phyloP scores from a whole-genome alignment of 2,329 filamentous ascomycete genomes.

The Beauveria scarabaeidicola region DNA sequence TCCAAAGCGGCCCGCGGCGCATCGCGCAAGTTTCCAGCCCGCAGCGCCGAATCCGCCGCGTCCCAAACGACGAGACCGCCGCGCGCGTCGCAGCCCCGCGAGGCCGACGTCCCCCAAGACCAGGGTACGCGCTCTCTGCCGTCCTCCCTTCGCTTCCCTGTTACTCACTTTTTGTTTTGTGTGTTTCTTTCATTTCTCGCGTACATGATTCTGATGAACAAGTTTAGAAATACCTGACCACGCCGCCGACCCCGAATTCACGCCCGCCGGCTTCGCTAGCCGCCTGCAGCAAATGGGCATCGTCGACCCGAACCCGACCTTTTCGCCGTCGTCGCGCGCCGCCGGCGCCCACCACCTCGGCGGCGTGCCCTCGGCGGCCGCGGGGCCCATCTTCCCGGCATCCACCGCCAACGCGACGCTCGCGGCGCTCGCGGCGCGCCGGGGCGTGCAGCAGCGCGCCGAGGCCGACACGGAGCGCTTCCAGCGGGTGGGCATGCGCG shows the following conservation, averaged over 20 bases:
- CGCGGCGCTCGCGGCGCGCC: conserved; percentile 40
- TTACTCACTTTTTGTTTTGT: too few species aligned
- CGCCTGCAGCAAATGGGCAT: conserved; percentile 48
- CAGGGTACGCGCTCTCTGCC: not conserved
- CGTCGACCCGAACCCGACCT: conserved; percentile 45
- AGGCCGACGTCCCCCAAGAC: conserved; percentile 13
- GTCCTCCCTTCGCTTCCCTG: not conserved
- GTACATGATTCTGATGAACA: too few species aligned
- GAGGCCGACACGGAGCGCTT: conserved; percentile 35
- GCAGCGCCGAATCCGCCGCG: conserved; percentile 22
- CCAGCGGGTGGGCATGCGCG: conserved; percentile 21
- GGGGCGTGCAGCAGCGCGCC: conserved; percentile 33
- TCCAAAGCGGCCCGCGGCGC: conserved; percentile 35
- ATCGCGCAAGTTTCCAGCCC: conserved; percentile 36
- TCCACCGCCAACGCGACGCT: conserved; percentile 36
- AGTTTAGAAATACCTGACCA: conserved; percentile 25
- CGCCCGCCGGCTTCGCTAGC: conserved; percentile 37
- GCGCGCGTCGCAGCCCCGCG: conserved; percentile 9
- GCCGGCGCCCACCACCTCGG: conserved; percentile 11
- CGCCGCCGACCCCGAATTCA: conserved; percentile 31
- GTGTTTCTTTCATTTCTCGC: too few species aligned
- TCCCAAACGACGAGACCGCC: conserved; percentile 7
- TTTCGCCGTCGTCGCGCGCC: conserved; percentile 43
- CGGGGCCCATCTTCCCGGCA: conserved; percentile 20
- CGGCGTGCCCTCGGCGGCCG: conserved; percentile 15